Evolutionary conservation across 176 grass and related monocot genomes (phyloP).

Genomic region (Sorghum bicolor): Sorghum_bicolor_NCBIv3 NC_012871.2:71726501-71727000

Average conservation of each 20-base stretch:
- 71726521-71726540: not conserved
- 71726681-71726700: not conserved
- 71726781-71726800: not conserved
- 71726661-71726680: not conserved
- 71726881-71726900: not conserved
- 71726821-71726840: conserved; percentile 8
- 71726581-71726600: not conserved
- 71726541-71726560: not conserved
- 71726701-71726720: not conserved
- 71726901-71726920: not conserved
- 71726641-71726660: not conserved
- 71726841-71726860: not conserved
- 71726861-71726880: not conserved
- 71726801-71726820: not conserved
- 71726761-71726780: not conserved
- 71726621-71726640: not conserved
- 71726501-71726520: not conserved
- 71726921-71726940: not conserved
- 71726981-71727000: not conserved
- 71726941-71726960: not conserved
- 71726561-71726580: not conserved
- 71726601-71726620: conserved; percentile 7
- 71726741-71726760: not conserved
- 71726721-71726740: not conserved
- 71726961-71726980: not conserved